Base-by-base conservation (phyloP, 2,329 filamentous ascomycete genomes). In the Lasiodiplodia theobromae region DNA sequence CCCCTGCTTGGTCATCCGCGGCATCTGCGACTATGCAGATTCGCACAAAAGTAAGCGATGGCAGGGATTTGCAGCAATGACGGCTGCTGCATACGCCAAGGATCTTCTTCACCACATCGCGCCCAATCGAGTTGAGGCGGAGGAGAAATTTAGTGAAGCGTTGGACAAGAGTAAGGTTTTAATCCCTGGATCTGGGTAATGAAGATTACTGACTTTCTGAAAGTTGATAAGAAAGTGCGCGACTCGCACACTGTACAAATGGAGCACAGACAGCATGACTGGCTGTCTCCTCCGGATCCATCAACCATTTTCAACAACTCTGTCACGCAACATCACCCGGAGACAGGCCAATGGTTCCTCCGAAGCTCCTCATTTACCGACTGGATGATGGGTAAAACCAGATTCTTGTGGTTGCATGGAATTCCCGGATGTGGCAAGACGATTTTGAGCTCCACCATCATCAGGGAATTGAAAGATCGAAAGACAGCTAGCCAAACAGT, bases 351-450 rank as follows among this genome's bases (percentile, higher is more conserved):
- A 8, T 79, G 78, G 77, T 71, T 80, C 18, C 68, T 79, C 12
- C 6, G 73, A 25, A 70, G 71, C 37, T 6, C 67, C 1, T 21
- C 37, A 8, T 80, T 76, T 68, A 23, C 12, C 0, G 25, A 64
- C 18, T 80, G 78, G 78, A 77, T 74, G 53, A 72, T 21, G 0
- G 51, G 69, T 8, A 25, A 25, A 16, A 72, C 70, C 40, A 77
- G 74, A 0, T 74, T 77, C 60, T 62, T 80, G 3, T 80, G 77
- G 77, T 71, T 80, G 8, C 57, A 80, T 70, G 79, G 81, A 1
- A 81, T 80, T 28, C 75, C 78, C 18, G 81, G 81, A 49, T 83
- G 80, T 60, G 81, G 82, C 12, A 83, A 83, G 70, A 82, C 80
- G 0, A 73, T 83, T 64, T 73, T 83, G 0, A 78, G 77, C 68